phyloP scores from a whole-genome alignment of 2,329 filamentous ascomycete genomes.

The Monosporascus sp. region DNA sequence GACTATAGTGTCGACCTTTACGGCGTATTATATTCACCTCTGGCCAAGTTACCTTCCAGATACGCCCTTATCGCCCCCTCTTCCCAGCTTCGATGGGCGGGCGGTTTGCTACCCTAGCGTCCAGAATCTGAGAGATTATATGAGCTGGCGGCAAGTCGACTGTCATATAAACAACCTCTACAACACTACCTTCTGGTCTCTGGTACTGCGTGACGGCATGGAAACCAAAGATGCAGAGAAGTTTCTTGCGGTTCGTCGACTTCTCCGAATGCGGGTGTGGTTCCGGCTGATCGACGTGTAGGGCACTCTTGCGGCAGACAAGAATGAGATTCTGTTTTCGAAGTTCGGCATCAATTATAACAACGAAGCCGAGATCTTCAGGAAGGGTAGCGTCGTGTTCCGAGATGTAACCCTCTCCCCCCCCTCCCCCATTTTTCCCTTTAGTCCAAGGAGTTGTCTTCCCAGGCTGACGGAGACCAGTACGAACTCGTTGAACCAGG shows the following conservation, averaged over 20 bases:
- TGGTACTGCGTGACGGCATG: slow-evolving; percentile 75
- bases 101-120: slow-evolving; percentile 84
- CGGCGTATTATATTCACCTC: slow-evolving; percentile 77
- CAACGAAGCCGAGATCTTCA: slow-evolving; percentile 86
- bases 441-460: neutral
- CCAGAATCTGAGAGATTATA: slow-evolving; percentile 82
- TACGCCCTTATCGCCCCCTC: slow-evolving; percentile 62
- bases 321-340: slow-evolving; percentile 93
- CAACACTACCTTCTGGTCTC: slow-evolving; percentile 92
- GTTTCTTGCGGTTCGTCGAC: slow-evolving; percentile 59
- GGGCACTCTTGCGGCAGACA: slow-evolving; percentile 81
- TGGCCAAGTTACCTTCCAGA: slow-evolving; percentile 75
- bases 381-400: slow-evolving; percentile 88
- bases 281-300: slow-evolving; percentile 29
- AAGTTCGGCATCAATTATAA: slow-evolving; percentile 95
- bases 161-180: slow-evolving; percentile 99
- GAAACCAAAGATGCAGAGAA: slow-evolving; percentile 74
- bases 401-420: slow-evolving; percentile 56
- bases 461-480: slow-evolving; percentile 34
- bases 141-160: slow-evolving; percentile 95
- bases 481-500: slow-evolving; percentile 64
- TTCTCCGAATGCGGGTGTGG: neutral
- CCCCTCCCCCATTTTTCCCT: neutral
- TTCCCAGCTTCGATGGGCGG: slow-evolving; percentile 89
- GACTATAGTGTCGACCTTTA: slow-evolving; percentile 89